A percentile compares a stretch with the other conserved stretches of the same genome.
Evolutionary conservation across 768 basidiomycete species (phyloP).

Genomic region (Naganishia antarctica): DNA sequence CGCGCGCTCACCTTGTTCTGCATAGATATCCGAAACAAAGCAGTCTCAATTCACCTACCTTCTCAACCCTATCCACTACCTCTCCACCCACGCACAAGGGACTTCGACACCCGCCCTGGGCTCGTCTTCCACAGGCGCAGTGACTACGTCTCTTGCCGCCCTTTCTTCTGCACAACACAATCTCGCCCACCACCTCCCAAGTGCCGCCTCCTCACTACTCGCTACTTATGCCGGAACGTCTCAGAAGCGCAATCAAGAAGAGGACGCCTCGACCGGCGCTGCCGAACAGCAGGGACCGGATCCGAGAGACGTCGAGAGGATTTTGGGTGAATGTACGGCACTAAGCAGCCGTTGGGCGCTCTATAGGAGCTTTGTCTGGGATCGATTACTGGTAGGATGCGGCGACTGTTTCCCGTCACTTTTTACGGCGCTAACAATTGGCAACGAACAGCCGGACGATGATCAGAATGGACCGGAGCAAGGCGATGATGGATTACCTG

Average conservation of each 20-base stretch:
- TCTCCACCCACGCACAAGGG: not conserved
- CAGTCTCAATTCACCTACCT: constrained; percentile 44
- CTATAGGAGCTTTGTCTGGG: constrained; percentile 78
- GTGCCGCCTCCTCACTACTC: constrained; percentile 37
- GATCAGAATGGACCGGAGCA: constrained; percentile 9
- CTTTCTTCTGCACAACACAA: constrained; percentile 33
- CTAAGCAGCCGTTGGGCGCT: constrained; percentile 90
- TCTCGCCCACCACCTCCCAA: constrained; percentile 38
- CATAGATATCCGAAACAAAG: constrained; percentile 49
- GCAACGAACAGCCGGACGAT: not conserved
- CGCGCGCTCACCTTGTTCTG: not conserved
- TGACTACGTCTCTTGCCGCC: constrained; percentile 35
- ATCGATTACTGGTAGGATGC: constrained; percentile 65
- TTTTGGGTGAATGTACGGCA: constrained; percentile 77
- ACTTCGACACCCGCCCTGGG: not conserved
- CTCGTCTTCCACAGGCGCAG: constrained; percentile 31
- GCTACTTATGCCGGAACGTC: constrained; percentile 40
- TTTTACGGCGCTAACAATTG: too few relatives aligned
- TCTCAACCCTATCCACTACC: constrained; percentile 33
- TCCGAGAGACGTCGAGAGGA: constrained; percentile 83
- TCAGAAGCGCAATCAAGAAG: constrained; percentile 30
- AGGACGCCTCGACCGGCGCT: constrained; percentile 47
- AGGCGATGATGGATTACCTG: constrained; percentile 15
- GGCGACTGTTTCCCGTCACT: too few relatives aligned
- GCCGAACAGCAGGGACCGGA: constrained; percentile 55